Evolutionary conservation across 768 basidiomycete species (phyloP), one percentile per base, ranked within the genome.

Genomic region (Lactarius indigo): DNA sequence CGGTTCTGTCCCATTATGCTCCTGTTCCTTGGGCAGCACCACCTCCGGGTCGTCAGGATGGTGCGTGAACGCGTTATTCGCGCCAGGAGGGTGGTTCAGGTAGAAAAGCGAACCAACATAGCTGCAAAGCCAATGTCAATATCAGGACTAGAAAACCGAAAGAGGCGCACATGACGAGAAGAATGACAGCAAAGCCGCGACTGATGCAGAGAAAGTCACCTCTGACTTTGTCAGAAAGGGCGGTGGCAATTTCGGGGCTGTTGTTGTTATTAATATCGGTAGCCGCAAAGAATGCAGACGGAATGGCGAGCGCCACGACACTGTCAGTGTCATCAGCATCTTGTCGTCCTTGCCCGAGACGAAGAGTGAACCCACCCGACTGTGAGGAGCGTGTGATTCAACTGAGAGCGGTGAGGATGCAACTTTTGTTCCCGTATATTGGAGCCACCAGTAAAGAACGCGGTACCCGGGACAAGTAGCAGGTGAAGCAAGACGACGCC

Each of bases 401-500:
- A 78, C 69, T 90, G 80, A 0, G 85, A 84, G 13, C 83, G 72
- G 70, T 87, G 85, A 2, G 87, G 86, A 70, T 89, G 85, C 10
- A 92, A 76, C 63, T 87, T 81, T 74, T 92, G 90, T 58, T 88
- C 82, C 72, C 84, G 77, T 30, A 90, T 79, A 23, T 82, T 80
- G n/a, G 84, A 85, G 57, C 90, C 90, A 23, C 89, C 90, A 2
- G 83, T 83, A 23, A 91, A 78, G 73, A 91, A 91, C 0, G 89
- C 80, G 5, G 83, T 79, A 2, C 90, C 90, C 0, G 90, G 89
- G 54, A 91, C 79, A 17, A 92, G 81, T 1, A 92, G 80, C 1
- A 91, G 79, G 73, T 90, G 90, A 10, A 92, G 79, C 23, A 92
- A 76, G 7, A 90, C 81, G 10, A 92, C 90, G 20, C 90, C 87